A percentile compares a stretch with the other conserved stretches of the same genome.
phyloP scores from a whole-genome alignment of 164 flowering plant species.

The Magnolia officinalis region DNA sequence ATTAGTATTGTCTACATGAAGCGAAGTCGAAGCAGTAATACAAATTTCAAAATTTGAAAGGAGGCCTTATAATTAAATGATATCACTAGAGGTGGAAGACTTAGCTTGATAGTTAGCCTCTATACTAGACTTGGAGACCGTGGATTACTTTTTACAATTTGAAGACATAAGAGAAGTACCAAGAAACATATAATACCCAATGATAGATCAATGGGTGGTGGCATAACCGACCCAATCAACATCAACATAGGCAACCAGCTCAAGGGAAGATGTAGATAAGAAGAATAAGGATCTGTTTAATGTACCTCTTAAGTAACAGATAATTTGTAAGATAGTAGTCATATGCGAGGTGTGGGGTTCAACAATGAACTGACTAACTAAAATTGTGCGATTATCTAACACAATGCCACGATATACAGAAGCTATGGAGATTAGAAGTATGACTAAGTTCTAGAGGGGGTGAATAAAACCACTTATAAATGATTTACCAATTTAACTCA shows the following conservation, averaged over 20 bases:
- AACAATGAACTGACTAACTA: neutral
- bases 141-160: neutral
- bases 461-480: no score
- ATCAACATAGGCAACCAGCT: neutral
- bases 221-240: neutral
- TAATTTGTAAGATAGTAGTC: neutral
- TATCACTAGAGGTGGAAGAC: neutral
- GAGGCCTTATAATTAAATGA: neutral
- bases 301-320: neutral
- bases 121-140: neutral
- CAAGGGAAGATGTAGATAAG: neutral
- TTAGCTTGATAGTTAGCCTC: neutral
- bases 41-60: neutral
- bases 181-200: no score
- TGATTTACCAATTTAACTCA: no score
- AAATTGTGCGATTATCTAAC: no score
- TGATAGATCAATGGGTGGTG: neutral
- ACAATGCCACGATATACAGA: no score
- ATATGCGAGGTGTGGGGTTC: neutral
- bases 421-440: no score
- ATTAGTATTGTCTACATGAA: neutral
- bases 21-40: neutral
- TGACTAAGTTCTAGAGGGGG: no score
- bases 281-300: neutral
- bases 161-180: neutral